Evolutionary conservation across 257 asterid species (phyloP).

Genomic region (Nicotiana sylvestris): DNA sequence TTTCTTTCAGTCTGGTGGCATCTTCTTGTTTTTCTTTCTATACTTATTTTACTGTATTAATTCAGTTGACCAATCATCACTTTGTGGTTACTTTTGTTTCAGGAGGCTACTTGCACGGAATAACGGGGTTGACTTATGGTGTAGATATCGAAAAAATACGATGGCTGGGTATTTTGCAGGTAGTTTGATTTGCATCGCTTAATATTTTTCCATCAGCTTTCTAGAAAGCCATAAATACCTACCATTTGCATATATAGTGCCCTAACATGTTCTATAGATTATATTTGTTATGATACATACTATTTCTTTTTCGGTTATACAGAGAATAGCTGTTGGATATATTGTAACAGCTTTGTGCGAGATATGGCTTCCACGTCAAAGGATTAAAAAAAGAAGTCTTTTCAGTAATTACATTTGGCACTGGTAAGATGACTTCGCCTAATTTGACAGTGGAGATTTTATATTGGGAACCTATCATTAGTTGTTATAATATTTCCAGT

Average conservation of each 20-base stretch:
- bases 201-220: background rate
- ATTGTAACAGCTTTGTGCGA: slow-evolving; percentile 65
- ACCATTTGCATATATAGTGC: background rate
- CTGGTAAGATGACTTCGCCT: slow-evolving; percentile 44
- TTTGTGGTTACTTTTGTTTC: slow-evolving; percentile 14
- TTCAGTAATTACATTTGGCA: slow-evolving; percentile 38
- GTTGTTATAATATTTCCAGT: background rate
- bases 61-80: background rate
- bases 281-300: background rate
- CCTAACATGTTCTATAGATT: too few relatives aligned
- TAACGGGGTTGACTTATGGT: slow-evolving; percentile 75
- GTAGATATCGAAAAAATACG: slow-evolving; percentile 70
- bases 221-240: background rate
- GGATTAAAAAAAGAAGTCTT: slow-evolving; percentile 31
- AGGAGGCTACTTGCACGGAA: slow-evolving; percentile 93
- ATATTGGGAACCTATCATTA: background rate
- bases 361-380: slow-evolving; percentile 70
- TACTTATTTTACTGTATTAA: background rate
- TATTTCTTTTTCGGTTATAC: background rate
- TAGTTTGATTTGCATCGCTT: background rate
- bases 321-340: slow-evolving; percentile 90
- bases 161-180: slow-evolving; percentile 85
- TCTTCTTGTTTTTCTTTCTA: slow-evolving; percentile 5
- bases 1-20: background rate
- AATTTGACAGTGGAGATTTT: background rate